Evolutionary conservation across 208 protist species (phyloP).

Genomic region (Trypanosoma rangeli): DNA sequence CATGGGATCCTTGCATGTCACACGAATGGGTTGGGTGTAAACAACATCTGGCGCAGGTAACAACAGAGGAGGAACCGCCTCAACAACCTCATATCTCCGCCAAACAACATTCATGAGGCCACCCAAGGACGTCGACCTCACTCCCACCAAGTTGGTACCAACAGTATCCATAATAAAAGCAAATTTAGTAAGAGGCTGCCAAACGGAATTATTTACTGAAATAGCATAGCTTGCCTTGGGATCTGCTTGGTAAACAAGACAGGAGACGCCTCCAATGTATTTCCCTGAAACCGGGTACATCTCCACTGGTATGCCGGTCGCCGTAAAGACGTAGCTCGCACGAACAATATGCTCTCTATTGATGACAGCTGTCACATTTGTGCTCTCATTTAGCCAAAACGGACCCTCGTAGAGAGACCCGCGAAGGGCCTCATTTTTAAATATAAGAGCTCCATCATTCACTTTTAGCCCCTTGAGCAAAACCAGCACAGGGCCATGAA

Average conservation of each 20-base stretch:
- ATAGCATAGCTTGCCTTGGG: slow-evolving; percentile 36
- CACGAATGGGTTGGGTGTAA: slow-evolving; percentile 33
- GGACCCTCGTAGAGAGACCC: slow-evolving; percentile 41
- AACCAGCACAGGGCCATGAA: slow-evolving; percentile 48
- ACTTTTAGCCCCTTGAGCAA: slow-evolving; percentile 29
- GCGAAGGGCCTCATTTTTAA: slow-evolving; percentile 33
- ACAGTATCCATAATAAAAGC: slow-evolving; percentile 30
- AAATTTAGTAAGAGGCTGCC: slow-evolving; percentile 18
- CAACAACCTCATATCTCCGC: slow-evolving; percentile 40
- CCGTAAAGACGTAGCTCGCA: slow-evolving; percentile 41
- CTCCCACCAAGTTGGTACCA: slow-evolving; percentile 32
- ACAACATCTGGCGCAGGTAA: slow-evolving; percentile 21
- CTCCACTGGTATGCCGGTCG: slow-evolving; percentile 30
- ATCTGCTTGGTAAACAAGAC: slow-evolving; percentile 38
- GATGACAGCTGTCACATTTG: slow-evolving; percentile 46
- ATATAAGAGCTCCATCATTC: slow-evolving; percentile 39
- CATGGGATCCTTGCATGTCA: slow-evolving; percentile 46
- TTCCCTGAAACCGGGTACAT: slow-evolving; percentile 54
- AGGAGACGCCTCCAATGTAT: slow-evolving; percentile 53
- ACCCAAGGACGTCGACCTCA: slow-evolving; percentile 43
- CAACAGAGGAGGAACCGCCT: slow-evolving; percentile 32
- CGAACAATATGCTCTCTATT: slow-evolving; percentile 27
- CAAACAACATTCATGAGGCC: slow-evolving; percentile 32
- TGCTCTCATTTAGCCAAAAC: slow-evolving; percentile 51
- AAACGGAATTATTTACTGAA: slow-evolving; percentile 40